phyloP scores from a whole-genome alignment of 1,284 basidiomycete genomes.

The Malassezia pachydermatis region DNA sequence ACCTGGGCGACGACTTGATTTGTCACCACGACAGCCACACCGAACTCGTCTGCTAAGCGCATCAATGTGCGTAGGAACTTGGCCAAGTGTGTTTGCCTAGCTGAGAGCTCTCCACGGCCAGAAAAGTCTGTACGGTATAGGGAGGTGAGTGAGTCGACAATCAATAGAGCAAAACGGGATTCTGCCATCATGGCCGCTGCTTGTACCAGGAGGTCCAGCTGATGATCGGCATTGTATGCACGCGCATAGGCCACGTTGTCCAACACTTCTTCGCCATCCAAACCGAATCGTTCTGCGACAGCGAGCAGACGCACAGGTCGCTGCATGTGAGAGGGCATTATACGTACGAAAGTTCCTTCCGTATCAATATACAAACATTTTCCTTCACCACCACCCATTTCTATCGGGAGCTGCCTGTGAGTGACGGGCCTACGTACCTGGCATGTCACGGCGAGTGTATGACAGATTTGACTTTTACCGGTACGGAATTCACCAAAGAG shows the following conservation, averaged over 20 bases:
- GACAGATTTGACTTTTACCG: conserved; percentile 95
- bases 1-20: conserved; percentile 99
- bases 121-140: conserved; percentile 92
- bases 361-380: conserved; percentile 99
- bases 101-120: conserved; percentile 88
- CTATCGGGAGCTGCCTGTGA: conserved; percentile 63
- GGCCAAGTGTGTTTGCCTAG: conserved; percentile 90
- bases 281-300: conserved; percentile 85
- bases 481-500: conserved; percentile 97
- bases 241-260: conserved; percentile 98
- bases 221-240: conserved; percentile 98
- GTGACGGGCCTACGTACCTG: conserved; percentile 52
- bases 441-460: conserved; percentile 94
- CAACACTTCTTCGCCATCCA: conserved; percentile 92
- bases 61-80: conserved; percentile 89
- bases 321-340: neutral
- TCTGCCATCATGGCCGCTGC: conserved; percentile 67
- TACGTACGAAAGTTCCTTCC: conserved; percentile 72
- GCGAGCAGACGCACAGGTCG: conserved; percentile 87
- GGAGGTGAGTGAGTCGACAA: conserved; percentile 93
- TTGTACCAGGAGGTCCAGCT: conserved; percentile 75
- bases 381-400: conserved; percentile 97
- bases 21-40: conserved; percentile 90
- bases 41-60: conserved; percentile 92
- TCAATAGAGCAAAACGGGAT: conserved; percentile 79